These are phyloP conservation scores for Rubus idaeus DNA, from an alignment of 306 rosid species.

Conservation along the genomic window DNA sequence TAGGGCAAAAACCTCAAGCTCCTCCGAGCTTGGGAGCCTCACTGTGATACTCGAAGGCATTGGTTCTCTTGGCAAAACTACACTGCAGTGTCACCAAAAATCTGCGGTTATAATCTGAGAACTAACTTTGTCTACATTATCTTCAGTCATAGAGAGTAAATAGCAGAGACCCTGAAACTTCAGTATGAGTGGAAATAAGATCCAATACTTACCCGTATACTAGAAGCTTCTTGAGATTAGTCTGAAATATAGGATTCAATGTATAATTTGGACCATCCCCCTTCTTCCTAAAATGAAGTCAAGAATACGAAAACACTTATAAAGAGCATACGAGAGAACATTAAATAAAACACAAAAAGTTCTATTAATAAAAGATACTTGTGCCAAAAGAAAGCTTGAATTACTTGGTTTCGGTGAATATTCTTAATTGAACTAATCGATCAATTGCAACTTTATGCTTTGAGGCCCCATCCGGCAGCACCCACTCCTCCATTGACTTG, in stretches of 20 bases:
- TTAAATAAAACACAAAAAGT: not conserved
- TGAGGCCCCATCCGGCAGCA: slow-evolving; percentile 78
- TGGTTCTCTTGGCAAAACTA: slow-evolving; percentile 91
- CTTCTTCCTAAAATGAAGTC: slow-evolving; percentile 61
- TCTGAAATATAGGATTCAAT: slow-evolving; percentile 72
- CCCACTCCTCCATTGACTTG: slow-evolving; percentile 89
- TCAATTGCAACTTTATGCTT: slow-evolving; percentile 86
- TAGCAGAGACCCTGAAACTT: not conserved
- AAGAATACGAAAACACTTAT: not conserved
- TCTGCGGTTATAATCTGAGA: slow-evolving; percentile 27
- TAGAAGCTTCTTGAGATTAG: slow-evolving; percentile 80
- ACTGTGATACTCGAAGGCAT: slow-evolving; percentile 84
- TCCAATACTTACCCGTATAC: slow-evolving; percentile 57
- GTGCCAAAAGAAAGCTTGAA: slow-evolving; percentile 3
- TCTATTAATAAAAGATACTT: not conserved
- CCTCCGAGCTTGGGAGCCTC: slow-evolving; percentile 81
- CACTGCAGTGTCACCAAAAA: slow-evolving; percentile 58
- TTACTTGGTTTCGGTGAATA: slow-evolving; percentile 75
- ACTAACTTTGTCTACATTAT: not conserved
- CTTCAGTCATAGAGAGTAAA: not conserved
- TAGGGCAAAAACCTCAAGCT: slow-evolving; percentile 77
- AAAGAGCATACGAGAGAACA: not conserved
- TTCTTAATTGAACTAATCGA: slow-evolving; percentile 80
- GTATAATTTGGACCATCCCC: slow-evolving; percentile 59
- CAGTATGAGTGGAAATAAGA: no score